Percentiles rank a stretch among this genome's conserved stretches.
phyloP scores from a whole-genome alignment of 1,284 basidiomycete genomes.

The Gymnopus androsaceus region DNA sequence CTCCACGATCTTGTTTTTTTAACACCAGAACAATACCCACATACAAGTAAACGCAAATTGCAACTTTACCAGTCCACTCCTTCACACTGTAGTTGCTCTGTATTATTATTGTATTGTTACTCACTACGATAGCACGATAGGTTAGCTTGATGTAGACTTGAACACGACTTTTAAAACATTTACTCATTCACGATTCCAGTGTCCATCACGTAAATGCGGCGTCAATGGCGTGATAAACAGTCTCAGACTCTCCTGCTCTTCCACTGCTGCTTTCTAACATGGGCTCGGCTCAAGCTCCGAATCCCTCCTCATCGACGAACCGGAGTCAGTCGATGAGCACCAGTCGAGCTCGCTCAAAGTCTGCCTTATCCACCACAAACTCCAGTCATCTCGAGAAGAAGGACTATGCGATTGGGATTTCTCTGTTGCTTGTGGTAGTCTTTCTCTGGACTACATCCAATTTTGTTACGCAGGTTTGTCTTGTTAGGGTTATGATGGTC shows the following conservation, averaged over 20 bases:
- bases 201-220: background rate
- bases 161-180: background rate
- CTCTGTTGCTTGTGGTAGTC: conserved; percentile 77
- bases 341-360: conserved; percentile 11
- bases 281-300: background rate
- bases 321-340: background rate
- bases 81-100: conserved; percentile 4
- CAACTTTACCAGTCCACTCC: background rate
- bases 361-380: conserved; percentile 5
- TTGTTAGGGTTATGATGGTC: conserved; percentile 3
- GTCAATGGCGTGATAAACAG: background rate
- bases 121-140: background rate
- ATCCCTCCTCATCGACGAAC: background rate
- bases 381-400: conserved; percentile 26
- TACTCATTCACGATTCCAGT: background rate
- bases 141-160: no score
- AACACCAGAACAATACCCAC: background rate
- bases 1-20: background rate
- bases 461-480: conserved; percentile 74
- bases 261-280: background rate
- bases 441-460: conserved; percentile 83
- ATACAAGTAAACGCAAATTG: no score
- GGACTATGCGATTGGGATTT: conserved; percentile 72
- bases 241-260: background rate
- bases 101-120: background rate